Evolutionary conservation across 371 early-diverging fungal species (phyloP).

Genomic region (Mucor indicus): DNA sequence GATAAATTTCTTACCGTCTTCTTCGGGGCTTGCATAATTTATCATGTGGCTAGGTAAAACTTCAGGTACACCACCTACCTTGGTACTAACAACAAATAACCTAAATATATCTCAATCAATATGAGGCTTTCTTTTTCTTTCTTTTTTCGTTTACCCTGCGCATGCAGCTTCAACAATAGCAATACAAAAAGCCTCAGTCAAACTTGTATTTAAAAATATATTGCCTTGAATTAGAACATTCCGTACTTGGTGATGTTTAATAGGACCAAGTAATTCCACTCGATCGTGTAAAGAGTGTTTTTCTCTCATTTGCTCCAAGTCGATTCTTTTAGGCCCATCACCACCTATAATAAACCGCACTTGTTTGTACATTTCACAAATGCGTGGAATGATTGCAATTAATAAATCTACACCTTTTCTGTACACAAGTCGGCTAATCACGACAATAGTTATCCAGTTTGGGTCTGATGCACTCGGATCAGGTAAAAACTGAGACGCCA

Average conservation of each 20-base stretch:
- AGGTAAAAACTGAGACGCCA: slow-evolving; percentile 87
- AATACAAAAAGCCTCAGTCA: slow-evolving; percentile 99
- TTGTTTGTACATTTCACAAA: slow-evolving; percentile 83
- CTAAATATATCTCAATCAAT: slow-evolving; percentile 33
- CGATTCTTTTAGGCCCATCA: slow-evolving; percentile 96
- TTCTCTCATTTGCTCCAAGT: slow-evolving; percentile 98
- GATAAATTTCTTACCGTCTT: slow-evolving; percentile 65
- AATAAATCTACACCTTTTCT: slow-evolving; percentile 97
- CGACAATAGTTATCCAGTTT: slow-evolving; percentile 88
- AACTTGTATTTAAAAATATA: slow-evolving; percentile 97
- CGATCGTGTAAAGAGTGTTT: slow-evolving; percentile 90
- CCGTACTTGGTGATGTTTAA: slow-evolving; percentile 85
- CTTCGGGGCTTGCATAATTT: slow-evolving; percentile 89
- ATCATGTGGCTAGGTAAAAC: slow-evolving; percentile 96
- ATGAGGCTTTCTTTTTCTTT: not conserved
- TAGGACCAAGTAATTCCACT: slow-evolving; percentile 89
- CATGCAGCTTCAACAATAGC: slow-evolving; percentile 99
- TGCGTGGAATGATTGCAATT: slow-evolving; percentile 87
- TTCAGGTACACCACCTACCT: slow-evolving; percentile 99
- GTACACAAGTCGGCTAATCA: slow-evolving; percentile 93
- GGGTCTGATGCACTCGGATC: slow-evolving; percentile 77
- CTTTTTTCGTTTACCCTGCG: slow-evolving; percentile 66
- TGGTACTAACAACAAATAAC: slow-evolving; percentile 95
- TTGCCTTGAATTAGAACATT: slow-evolving; percentile 92
- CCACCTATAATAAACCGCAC: slow-evolving; percentile 96